Base-by-base conservation (phyloP, 495 filamentous ascomycete genomes). In the Lasiosphaeriaceae sp. region DNA sequence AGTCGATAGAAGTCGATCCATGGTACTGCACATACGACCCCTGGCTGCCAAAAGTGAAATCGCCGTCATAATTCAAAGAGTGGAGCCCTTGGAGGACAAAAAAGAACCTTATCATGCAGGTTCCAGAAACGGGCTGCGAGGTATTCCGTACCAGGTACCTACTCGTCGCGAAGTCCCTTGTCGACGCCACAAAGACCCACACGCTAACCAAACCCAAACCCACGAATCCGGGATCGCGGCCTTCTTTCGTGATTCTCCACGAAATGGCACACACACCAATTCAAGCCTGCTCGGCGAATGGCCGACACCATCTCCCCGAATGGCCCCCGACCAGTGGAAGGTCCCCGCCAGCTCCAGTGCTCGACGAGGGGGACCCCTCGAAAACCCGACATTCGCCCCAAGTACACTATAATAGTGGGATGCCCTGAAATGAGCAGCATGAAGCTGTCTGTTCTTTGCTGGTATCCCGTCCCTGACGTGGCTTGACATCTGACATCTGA, bases 201-300 rank as follows among this genome's bases (percentile, higher is more conserved):
- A 55, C 21, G 34, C 29, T 19, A 52, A 16, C 12, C n/a, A 29
- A 52, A 14, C n/a, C 37, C 47, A 57, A 52, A 37, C 31, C 53
- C 37, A 37, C 47, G 53, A 61, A 52, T 58, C 49, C 52, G 49
- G 55, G 55, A 58, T 41, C 8, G 47, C 31, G 20, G 52, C 52
- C 11, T 16, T 34, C 51, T 58, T 58, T 46, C 55, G 55, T 47
- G 51, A 52, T 58, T 37, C 37, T 46, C 39, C 24, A 26, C 39
- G 43, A 58, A 58, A 58, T 58, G 53, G 53, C 55, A 58, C 49
- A 47, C 49, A 47, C n/a, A 14, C 39, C 8, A 14, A 43, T 17
- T 14, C 39, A 43, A 4, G 39, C 37, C 37, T 17, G n/a, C 14
- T 14, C 37, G n/a, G 12, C 3, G 12, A 41, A 3, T 14, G 47